These are phyloP conservation scores for Lentinula guzmanii DNA, from an alignment of 768 basidiomycete genomes.

Conservation along the genomic window DNA sequence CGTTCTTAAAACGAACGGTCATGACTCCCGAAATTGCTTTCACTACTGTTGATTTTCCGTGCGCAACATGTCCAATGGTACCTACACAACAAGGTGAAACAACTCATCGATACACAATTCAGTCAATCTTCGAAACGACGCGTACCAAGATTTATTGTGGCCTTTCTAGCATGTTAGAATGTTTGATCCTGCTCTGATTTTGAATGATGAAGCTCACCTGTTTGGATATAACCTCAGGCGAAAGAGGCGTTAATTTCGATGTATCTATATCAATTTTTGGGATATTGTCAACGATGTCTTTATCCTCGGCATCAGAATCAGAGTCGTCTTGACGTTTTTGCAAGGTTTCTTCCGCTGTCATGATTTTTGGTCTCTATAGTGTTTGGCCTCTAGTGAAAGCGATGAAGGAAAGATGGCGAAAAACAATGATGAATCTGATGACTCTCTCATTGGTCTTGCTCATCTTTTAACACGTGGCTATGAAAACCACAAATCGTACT, in stretches of 20 bases:
- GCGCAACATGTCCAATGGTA: conserved; percentile 98
- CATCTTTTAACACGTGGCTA: not conserved
- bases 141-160: conserved; percentile 89
- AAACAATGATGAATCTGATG: not conserved
- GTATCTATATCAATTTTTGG: conserved; percentile 74
- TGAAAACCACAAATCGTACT: not conserved
- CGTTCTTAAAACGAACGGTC: conserved; percentile 99
- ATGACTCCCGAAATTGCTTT: conserved; percentile 98
- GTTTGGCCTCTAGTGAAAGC: not conserved
- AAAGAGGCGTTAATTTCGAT: conserved; percentile 79
- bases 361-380: conserved; percentile 18
- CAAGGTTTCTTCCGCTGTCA: conserved; percentile 66
- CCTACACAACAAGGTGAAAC: conserved; percentile 36
- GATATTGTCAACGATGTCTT: conserved; percentile 45
- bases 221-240: conserved; percentile 87
- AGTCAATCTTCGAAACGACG: conserved; percentile 6
- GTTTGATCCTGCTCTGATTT: not conserved
- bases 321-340: conserved; percentile 63
- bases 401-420: not conserved
- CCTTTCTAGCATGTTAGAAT: conserved; percentile 38
- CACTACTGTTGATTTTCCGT: conserved; percentile 94
- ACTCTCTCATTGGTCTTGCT: not conserved
- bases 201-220: conserved; percentile 48
- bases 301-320: conserved; percentile 61
- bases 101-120: not conserved